phyloP scores from a whole-genome alignment of 352 stramenopile species.

The Pythium oligandrum region DNA sequence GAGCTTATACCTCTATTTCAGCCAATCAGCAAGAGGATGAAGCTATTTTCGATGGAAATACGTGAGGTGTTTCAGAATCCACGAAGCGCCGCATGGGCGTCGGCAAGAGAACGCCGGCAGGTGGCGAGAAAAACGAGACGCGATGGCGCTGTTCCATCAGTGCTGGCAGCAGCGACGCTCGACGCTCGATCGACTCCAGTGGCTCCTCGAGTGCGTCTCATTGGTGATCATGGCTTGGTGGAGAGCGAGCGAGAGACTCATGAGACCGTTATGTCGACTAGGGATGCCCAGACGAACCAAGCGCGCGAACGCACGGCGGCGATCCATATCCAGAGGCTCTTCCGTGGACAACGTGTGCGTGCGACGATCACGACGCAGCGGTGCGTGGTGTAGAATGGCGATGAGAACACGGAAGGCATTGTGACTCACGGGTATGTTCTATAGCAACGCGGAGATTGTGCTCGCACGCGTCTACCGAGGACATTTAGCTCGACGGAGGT shows the following conservation, averaged over 20 bases:
- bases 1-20: background rate
- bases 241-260: too few species aligned
- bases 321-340: slow-evolving; percentile 58
- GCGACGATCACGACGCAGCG: slow-evolving; percentile 25
- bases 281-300: slow-evolving; percentile 43
- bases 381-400: slow-evolving; percentile 2
- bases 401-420: too few species aligned
- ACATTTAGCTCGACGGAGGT: slow-evolving; percentile 38
- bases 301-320: slow-evolving; percentile 32
- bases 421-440: too few species aligned
- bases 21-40: slow-evolving; percentile 5
- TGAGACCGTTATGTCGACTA: slow-evolving; percentile 4
- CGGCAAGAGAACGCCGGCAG: background rate
- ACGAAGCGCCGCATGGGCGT: too few species aligned
- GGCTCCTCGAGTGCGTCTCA: slow-evolving; percentile 38
- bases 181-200: slow-evolving; percentile 44
- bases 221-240: background rate
- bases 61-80: too few species aligned
- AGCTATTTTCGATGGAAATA: too few species aligned
- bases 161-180: slow-evolving; percentile 45
- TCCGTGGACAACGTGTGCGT: slow-evolving; percentile 50
- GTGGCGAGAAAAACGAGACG: too few species aligned
- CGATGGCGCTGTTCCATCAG: slow-evolving; percentile 61
- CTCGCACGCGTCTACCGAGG: slow-evolving; percentile 55
- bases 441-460: slow-evolving; percentile 44